Evolutionary conservation across 331 rosid genomes (phyloP).

Genomic region (Malus hybrid): DNA sequence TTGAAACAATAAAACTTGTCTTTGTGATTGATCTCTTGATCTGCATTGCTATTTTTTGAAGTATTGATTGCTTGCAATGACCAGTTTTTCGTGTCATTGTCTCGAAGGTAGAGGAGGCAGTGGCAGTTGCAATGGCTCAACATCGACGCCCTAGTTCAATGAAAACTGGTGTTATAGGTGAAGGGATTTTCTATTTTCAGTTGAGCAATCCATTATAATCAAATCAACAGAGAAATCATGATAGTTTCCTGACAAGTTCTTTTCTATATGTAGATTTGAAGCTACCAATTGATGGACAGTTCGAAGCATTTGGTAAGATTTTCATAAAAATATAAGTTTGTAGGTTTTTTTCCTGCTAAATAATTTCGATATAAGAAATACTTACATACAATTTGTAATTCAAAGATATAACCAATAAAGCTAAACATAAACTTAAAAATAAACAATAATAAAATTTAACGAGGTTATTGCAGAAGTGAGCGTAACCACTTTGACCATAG

Average conservation of each 20-base stretch:
- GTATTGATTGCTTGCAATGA: neutral
- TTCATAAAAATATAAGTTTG: neutral
- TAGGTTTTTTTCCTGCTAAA: too few relatives aligned
- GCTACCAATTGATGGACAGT: slow-evolving; percentile 68
- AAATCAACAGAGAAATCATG: neutral
- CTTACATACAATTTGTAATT: too few relatives aligned
- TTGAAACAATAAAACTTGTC: neutral
- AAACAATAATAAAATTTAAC: too few relatives aligned
- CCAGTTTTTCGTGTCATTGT: slow-evolving; percentile 15
- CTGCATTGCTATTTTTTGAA: neutral
- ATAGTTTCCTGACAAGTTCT: slow-evolving; percentile 9
- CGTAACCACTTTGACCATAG: too few relatives aligned
- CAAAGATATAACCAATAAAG: too few relatives aligned
- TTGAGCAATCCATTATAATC: neutral
- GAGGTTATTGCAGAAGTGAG: too few relatives aligned
- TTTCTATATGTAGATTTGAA: slow-evolving; percentile 40
- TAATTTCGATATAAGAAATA: too few relatives aligned
- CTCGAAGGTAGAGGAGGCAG: slow-evolving; percentile 82
- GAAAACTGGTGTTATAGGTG: slow-evolving; percentile 49
- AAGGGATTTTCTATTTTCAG: neutral
- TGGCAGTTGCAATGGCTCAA: slow-evolving; percentile 72
- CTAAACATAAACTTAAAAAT: too few relatives aligned
- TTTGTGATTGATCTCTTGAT: neutral
- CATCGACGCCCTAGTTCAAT: slow-evolving; percentile 46
- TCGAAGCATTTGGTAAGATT: slow-evolving; percentile 75